These are phyloP conservation scores for Russula olivacea DNA, from an alignment of 768 basidiomycete species.

Conservation along the genomic window DNA sequence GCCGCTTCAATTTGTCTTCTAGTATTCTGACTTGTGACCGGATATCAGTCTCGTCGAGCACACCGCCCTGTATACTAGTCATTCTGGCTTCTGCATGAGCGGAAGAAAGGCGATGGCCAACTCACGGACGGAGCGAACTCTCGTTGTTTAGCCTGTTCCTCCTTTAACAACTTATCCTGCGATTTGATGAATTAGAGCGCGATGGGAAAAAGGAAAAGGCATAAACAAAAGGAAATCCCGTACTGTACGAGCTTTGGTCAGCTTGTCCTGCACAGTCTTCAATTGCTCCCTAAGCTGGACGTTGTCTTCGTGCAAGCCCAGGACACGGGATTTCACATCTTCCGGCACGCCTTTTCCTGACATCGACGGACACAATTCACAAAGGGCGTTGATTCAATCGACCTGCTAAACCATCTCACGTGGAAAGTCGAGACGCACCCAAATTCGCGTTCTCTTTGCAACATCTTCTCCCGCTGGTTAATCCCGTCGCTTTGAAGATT, in stretches of 20 bases:
- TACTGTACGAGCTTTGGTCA: constrained; percentile 74
- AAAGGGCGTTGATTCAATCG: neutral
- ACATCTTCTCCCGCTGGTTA: constrained; percentile 77
- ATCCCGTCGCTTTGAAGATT: constrained; percentile 88
- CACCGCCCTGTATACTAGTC: constrained; percentile 37
- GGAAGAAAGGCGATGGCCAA: neutral
- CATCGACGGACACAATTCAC: constrained; percentile 70
- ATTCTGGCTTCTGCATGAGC: neutral
- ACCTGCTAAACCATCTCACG: neutral
- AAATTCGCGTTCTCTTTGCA: constrained; percentile 81
- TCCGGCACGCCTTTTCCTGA: constrained; percentile 78
- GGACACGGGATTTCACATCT: constrained; percentile 68
- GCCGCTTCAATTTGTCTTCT: constrained; percentile 45
- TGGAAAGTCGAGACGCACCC: constrained; percentile 45
- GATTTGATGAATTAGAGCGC: constrained; percentile 75
- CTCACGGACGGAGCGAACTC: constrained; percentile 43
- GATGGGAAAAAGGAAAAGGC: neutral
- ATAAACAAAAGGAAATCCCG: constrained; percentile 15
- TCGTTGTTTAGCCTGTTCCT: constrained; percentile 60
- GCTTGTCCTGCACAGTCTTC: constrained; percentile 68
- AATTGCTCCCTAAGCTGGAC: constrained; percentile 61
- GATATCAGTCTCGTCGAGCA: constrained; percentile 69
- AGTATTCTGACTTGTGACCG: constrained; percentile 60
- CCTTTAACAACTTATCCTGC: constrained; percentile 85
- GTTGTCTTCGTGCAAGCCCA: constrained; percentile 75